Evolutionary conservation across 176 grass and related monocot genomes (phyloP).

Genomic region (Avena eriantha): DNA sequence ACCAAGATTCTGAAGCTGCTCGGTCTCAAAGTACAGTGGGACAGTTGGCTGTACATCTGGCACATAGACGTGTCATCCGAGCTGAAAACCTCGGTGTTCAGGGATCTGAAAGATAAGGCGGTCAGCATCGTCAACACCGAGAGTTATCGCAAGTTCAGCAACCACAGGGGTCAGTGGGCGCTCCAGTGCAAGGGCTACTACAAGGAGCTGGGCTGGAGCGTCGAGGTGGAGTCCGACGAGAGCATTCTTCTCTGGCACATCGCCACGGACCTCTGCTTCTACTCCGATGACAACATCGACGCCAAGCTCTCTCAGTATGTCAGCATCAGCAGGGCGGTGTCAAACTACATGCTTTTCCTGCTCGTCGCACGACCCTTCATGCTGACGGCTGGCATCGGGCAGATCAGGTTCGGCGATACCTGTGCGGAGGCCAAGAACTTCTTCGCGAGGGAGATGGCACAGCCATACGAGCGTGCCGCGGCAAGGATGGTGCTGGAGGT

Average conservation of each 20-base stretch:
- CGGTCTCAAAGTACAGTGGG: constrained; percentile 48
- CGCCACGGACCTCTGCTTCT: constrained; percentile 55
- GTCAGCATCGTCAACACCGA: constrained; percentile 38
- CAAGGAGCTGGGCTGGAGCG: constrained; percentile 54
- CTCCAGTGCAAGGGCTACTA: constrained; percentile 54
- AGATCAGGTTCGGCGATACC: constrained; percentile 61
- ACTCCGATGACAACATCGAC: background rate
- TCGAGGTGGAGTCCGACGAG: constrained; percentile 55
- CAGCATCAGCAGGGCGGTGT: constrained; percentile 31
- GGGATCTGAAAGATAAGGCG: constrained; percentile 57
- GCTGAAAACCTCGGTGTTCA: constrained; percentile 47
- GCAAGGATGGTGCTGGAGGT: constrained; percentile 48
- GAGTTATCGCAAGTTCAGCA: constrained; percentile 50
- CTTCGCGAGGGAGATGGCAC: constrained; percentile 23
- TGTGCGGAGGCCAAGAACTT: constrained; percentile 60
- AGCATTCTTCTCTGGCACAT: constrained; percentile 57
- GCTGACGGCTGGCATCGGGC: constrained; percentile 58
- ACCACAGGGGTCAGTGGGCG: constrained; percentile 49
- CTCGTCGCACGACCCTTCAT: constrained; percentile 49
- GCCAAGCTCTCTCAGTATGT: constrained; percentile 16
- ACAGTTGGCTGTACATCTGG: constrained; percentile 43
- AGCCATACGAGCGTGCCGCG: background rate
- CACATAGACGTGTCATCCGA: constrained; percentile 39
- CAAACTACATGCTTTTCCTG: constrained; percentile 62
- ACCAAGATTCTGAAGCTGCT: constrained; percentile 30